Percentiles rank a stretch among this genome's conserved stretches.
phyloP scores from a whole-genome alignment of 305 asterid genomes.

The Solanum hybrid region DNA sequence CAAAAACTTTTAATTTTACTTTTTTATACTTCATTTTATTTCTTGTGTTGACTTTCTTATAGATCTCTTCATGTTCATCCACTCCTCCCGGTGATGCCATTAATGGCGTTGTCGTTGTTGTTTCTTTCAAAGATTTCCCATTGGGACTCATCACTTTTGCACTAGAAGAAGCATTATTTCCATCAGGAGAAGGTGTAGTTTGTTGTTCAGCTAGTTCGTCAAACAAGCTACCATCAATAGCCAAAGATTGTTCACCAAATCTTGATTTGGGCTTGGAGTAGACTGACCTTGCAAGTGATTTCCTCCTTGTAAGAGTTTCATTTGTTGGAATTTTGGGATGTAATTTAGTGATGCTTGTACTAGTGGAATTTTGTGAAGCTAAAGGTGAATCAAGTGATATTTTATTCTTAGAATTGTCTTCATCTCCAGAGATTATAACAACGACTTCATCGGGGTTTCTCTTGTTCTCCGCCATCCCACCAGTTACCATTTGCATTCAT shows the following conservation, averaged over 20 bases:
- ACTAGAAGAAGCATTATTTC: conserved; percentile 29
- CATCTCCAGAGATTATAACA: conserved; percentile 29
- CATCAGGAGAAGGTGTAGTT: conserved; percentile 4
- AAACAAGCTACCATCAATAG: conserved; percentile 24
- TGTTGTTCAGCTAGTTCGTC: conserved; percentile 11
- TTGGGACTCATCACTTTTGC: conserved; percentile 12
- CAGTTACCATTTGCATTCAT: neutral
- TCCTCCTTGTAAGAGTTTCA: conserved; percentile 31
- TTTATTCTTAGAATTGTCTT: conserved; percentile 20
- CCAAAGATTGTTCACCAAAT: conserved; percentile 57
- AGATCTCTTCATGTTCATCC: conserved; percentile 66
- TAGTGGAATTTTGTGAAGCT: neutral
- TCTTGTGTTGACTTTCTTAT: conserved; percentile 49
- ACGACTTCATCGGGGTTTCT: conserved; percentile 29
- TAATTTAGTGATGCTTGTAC: conserved; percentile 35
- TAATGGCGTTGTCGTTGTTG: conserved; percentile 42
- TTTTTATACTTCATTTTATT: conserved; percentile 40
- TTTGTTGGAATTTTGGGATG: conserved; percentile 46
- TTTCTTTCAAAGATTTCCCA: conserved; percentile 8
- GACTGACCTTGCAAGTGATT: conserved; percentile 38
- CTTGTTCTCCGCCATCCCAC: conserved; percentile 35
- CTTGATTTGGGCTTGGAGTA: conserved; percentile 69
- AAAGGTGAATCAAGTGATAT: neutral
- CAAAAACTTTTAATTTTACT: conserved; percentile 42
- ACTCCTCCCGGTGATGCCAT: conserved; percentile 34